Evolutionary conservation across 1,284 basidiomycete species (phyloP).

Genomic region (Golubevia pallescens): DNA sequence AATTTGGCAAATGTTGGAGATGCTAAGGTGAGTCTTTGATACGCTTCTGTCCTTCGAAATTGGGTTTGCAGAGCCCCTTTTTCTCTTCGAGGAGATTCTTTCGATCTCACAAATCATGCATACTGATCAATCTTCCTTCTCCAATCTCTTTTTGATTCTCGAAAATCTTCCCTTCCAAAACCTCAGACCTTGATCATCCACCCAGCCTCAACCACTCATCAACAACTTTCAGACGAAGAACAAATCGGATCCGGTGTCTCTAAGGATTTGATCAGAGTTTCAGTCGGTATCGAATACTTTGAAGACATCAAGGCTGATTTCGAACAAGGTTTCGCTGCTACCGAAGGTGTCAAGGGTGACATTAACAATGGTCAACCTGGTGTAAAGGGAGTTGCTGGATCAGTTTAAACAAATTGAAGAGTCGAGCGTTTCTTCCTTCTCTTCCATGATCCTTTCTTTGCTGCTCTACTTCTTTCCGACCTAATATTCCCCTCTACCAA

Average conservation of each 20-base stretch:
- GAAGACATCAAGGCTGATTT: constrained; percentile 56
- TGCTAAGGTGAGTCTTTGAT: background rate
- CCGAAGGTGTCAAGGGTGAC: background rate
- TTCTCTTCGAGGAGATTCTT: constrained; percentile 78
- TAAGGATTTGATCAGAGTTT: constrained; percentile 78
- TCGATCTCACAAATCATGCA: constrained; percentile 68
- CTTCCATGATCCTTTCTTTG: background rate
- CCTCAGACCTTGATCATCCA: constrained; percentile 67
- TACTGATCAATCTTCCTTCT: background rate
- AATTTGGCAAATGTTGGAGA: constrained; percentile 75
- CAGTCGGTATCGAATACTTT: constrained; percentile 84
- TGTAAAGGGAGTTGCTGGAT: background rate
- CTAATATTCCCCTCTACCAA: constrained; percentile 1
- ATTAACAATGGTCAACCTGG: background rate
- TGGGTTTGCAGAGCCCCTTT: constrained; percentile 36
- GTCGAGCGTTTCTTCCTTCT: background rate
- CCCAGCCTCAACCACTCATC: constrained; percentile 82
- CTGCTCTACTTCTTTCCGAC: background rate
- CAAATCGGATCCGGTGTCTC: constrained; percentile 77
- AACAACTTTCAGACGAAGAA: constrained; percentile 76
- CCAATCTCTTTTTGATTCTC: constrained; percentile 34
- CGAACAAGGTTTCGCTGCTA: no score
- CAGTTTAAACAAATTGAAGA: background rate
- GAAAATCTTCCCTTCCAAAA: constrained; percentile 14
- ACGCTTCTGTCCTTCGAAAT: no score